Conservation (phyloP, 305 asterid species). For the Fraxinus albicans region DNA sequence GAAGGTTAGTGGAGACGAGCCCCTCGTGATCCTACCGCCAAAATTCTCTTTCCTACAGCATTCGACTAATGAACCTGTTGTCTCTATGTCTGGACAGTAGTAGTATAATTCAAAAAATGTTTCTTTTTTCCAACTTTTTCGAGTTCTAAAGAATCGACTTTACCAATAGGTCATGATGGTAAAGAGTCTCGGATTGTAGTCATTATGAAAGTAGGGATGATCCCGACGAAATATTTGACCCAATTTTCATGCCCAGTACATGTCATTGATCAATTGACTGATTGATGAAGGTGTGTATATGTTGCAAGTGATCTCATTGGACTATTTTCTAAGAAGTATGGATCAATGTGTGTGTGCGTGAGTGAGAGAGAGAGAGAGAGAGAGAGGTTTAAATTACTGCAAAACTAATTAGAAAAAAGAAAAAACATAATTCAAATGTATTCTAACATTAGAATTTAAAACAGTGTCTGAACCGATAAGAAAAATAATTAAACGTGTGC, state of each 20-base stretch:
- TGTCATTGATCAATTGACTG: background rate
- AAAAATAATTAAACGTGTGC: too few species aligned
- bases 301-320: background rate
- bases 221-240: background rate
- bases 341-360: background rate
- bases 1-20: conserved; percentile 37
- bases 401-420: background rate
- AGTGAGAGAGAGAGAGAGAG: too few species aligned
- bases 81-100: background rate
- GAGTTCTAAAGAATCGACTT: background rate
- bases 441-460: too few species aligned
- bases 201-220: background rate
- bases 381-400: too few species aligned
- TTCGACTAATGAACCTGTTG: conserved; percentile 15
- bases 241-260: background rate
- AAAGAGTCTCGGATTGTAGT: background rate
- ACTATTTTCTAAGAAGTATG: background rate
- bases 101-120: background rate
- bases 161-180: background rate
- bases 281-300: background rate
- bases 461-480: too few species aligned
- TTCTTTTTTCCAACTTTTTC: background rate
- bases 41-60: conserved; percentile 33
- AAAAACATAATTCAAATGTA: too few species aligned
- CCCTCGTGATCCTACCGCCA: conserved; percentile 40